phyloP scores from a whole-genome alignment of 768 basidiomycete genomes.

The Mycena floridula region DNA sequence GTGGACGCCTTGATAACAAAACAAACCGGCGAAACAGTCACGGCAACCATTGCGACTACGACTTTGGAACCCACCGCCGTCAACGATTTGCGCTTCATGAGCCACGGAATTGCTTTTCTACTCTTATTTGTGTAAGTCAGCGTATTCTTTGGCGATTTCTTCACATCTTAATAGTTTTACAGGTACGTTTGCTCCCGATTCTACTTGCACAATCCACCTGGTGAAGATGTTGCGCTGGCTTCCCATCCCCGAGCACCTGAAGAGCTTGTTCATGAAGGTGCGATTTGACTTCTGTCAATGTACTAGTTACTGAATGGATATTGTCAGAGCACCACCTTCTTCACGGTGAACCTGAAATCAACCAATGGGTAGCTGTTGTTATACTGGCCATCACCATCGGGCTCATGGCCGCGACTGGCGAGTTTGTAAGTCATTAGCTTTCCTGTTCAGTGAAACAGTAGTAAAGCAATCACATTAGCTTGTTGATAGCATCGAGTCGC shows the following conservation, averaged over 20 bases:
- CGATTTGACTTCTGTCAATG: no score
- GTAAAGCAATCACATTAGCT: conserved; percentile 32
- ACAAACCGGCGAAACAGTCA: no score
- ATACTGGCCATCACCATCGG: conserved; percentile 47
- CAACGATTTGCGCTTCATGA: no score
- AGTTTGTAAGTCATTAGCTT: conserved; percentile 45
- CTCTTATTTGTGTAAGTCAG: conserved; percentile 50
- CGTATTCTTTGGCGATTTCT: background rate
- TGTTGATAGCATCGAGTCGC: conserved; percentile 56
- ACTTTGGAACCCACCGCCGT: no score
- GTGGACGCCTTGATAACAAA: conserved; percentile 41
- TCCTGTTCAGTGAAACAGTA: background rate
- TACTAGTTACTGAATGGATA: no score
- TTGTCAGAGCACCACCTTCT: conserved; percentile 28
- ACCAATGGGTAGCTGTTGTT: conserved; percentile 54
- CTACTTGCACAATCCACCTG: conserved; percentile 67
- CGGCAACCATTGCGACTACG: no score
- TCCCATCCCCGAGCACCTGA: conserved; percentile 38
- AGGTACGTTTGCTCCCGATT: conserved; percentile 66
- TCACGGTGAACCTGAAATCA: conserved; percentile 45
- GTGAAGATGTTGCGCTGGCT: conserved; percentile 40
- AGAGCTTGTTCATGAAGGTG: conserved; percentile 34
- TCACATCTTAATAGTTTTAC: background rate
- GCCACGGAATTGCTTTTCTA: conserved; percentile 58
- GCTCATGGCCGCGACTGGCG: conserved; percentile 64